Conservation (phyloP, 2,329 filamentous ascomycete genomes). For the Sarocladium kiliense region DNA sequence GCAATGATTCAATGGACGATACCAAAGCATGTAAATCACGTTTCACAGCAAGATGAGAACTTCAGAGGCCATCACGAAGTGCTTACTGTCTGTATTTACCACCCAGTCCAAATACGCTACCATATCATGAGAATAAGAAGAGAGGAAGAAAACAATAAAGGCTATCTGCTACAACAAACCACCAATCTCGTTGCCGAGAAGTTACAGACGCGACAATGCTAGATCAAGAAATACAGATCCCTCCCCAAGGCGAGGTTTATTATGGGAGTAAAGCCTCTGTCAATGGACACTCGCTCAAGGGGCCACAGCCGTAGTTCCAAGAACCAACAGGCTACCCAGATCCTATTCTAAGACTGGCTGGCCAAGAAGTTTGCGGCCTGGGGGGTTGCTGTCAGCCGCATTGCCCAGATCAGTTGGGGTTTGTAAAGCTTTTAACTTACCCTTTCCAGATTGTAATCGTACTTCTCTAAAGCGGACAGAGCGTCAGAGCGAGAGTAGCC, state of each 20-base stretch:
- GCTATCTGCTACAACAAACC: slow-evolving; percentile 1
- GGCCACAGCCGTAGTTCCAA: too few species aligned
- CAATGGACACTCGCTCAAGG: too few species aligned
- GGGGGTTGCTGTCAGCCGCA: slow-evolving; percentile 13
- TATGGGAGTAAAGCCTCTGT: too few species aligned
- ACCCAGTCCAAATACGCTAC: slow-evolving; percentile 2
- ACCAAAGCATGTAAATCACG: too few species aligned
- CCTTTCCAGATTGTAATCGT: slow-evolving; percentile 93
- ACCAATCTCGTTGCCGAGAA: not conserved
- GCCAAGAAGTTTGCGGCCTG: slow-evolving; percentile 52
- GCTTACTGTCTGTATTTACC: slow-evolving; percentile 1
- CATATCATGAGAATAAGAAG: not conserved
- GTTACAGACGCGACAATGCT: not conserved
- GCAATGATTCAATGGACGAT: too few species aligned
- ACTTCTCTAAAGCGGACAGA: slow-evolving; percentile 80
- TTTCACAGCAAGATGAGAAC: too few species aligned
- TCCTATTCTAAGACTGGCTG: slow-evolving; percentile 40
- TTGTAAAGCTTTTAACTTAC: slow-evolving; percentile 45
- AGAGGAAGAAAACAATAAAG: not conserved
- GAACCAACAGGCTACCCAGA: too few species aligned
- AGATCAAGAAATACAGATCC: not conserved
- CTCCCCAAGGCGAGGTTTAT: not conserved
- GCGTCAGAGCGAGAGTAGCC: slow-evolving; percentile 74
- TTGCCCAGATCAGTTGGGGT: not conserved
- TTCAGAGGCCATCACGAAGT: too few species aligned